Percentiles rank a stretch among this genome's conserved stretches.
These are phyloP conservation scores for Mycena citricolor DNA, from an alignment of 1,284 basidiomycete species.

Conservation along the genomic window DNA sequence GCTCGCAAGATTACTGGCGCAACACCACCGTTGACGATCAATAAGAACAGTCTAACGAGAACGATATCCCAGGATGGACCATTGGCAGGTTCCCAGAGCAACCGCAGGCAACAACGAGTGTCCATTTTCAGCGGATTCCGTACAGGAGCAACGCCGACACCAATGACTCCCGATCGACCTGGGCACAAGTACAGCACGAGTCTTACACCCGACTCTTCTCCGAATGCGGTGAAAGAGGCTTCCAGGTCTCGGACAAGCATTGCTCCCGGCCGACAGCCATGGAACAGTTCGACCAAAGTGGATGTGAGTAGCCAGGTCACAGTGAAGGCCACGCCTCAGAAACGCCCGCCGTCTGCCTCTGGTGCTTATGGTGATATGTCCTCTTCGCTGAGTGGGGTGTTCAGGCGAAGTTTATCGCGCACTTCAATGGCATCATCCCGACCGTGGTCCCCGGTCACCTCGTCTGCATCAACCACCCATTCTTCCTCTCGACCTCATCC, in stretches of 20 bases:
- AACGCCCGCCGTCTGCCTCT: slow-evolving; percentile 46
- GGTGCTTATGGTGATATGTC: slow-evolving; percentile 46
- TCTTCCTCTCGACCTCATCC: slow-evolving; percentile 54
- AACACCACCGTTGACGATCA: slow-evolving; percentile 47
- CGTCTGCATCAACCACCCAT: slow-evolving; percentile 67
- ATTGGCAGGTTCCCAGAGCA: slow-evolving; percentile 28
- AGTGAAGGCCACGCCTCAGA: slow-evolving; percentile 50
- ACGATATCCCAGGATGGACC: slow-evolving; percentile 60
- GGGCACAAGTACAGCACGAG: slow-evolving; percentile 70
- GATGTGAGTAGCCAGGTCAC: slow-evolving; percentile 50
- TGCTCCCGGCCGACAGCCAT: slow-evolving; percentile 46
- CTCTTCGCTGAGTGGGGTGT: slow-evolving; percentile 42
- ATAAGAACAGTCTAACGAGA: slow-evolving; percentile 39
- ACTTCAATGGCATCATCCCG: slow-evolving; percentile 75
- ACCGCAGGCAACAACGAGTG: slow-evolving; percentile 53
- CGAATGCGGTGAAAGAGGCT: slow-evolving; percentile 39
- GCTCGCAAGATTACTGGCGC: slow-evolving; percentile 65
- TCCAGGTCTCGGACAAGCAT: slow-evolving; percentile 43
- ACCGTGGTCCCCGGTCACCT: slow-evolving; percentile 76
- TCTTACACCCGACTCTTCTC: slow-evolving; percentile 66
- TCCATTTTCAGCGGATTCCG: slow-evolving; percentile 56
- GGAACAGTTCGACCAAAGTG: slow-evolving; percentile 80
- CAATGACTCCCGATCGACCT: slow-evolving; percentile 55
- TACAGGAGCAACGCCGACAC: slow-evolving; percentile 40
- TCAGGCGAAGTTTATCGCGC: slow-evolving; percentile 65